Conservation (phyloP, 495 filamentous ascomycete genomes). For the Aspergillus conjunctus region DNA sequence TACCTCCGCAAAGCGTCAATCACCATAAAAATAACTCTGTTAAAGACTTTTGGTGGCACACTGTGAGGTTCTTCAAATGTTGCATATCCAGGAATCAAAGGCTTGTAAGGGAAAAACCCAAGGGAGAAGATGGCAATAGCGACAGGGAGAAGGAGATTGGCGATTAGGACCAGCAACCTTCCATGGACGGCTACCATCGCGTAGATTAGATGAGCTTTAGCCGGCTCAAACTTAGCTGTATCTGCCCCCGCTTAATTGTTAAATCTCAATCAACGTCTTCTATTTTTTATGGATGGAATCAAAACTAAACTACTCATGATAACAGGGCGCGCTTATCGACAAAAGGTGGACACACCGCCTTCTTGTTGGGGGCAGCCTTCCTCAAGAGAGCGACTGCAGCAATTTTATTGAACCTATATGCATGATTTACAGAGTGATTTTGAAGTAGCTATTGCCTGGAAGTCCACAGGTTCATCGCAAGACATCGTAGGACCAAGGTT, state of each 20-base stretch:
- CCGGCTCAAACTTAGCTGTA: background rate
- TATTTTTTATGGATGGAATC: background rate
- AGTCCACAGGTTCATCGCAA: no score
- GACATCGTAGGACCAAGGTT: no score
- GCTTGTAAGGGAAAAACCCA: slow-evolving; percentile 98
- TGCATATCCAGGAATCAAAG: slow-evolving; percentile 82
- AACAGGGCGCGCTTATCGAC: background rate
- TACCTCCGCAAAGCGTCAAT: slow-evolving; percentile 93
- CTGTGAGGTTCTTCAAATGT: slow-evolving; percentile 55
- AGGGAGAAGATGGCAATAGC: slow-evolving; percentile 81
- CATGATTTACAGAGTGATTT: background rate
- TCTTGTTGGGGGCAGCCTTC: background rate
- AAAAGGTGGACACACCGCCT: slow-evolving; percentile 13
- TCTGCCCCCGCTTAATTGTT: background rate
- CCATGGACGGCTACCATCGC: slow-evolving; percentile 28
- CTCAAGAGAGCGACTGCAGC: no score
- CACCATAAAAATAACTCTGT: slow-evolving; percentile 95
- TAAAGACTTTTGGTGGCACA: slow-evolving; percentile 64
- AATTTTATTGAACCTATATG: background rate
- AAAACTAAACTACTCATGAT: background rate
- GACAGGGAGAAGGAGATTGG: slow-evolving; percentile 76
- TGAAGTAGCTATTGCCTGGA: no score
- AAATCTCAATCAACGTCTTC: background rate
- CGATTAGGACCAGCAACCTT: slow-evolving; percentile 40
- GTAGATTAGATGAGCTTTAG: background rate